These are phyloP conservation scores for Brasenia schreberi DNA, from an alignment of 164 flowering plant species.

Conservation along the genomic window DNA sequence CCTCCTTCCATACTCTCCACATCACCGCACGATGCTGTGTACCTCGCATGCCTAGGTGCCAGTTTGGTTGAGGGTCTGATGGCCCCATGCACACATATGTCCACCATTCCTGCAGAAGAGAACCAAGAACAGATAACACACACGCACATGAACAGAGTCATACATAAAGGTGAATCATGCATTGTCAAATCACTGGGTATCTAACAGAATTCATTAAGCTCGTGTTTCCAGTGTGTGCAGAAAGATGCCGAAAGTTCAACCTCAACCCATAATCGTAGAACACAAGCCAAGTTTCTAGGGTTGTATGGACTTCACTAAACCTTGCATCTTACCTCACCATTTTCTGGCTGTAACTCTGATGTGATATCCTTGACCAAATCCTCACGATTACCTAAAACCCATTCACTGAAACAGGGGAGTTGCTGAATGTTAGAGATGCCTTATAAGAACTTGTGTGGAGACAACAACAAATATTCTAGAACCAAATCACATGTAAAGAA, in stretches of 20 bases:
- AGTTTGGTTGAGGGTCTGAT: conserved; percentile 93
- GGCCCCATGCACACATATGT: conserved; percentile 99
- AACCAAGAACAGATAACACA: background rate
- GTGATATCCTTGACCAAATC: conserved; percentile 86
- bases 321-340: conserved; percentile 57
- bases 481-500: no score
- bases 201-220: no score
- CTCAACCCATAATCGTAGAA: no score
- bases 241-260: no score
- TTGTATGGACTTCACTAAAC: no score
- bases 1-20: conserved; percentile 99
- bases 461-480: no score
- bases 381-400: conserved; percentile 96
- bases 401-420: conserved; percentile 46
- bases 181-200: no score
- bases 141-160: background rate
- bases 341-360: conserved; percentile 69
- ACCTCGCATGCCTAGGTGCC: conserved; percentile 99
- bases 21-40: conserved; percentile 98
- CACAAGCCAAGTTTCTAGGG: no score
- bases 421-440: no score
- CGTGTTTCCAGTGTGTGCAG: no score
- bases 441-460: no score
- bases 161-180: no score
- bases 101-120: conserved; percentile 86